These are phyloP conservation scores for Orbilia javanica DNA, from an alignment of 2,329 filamentous ascomycete genomes.

Conservation along the genomic window DNA sequence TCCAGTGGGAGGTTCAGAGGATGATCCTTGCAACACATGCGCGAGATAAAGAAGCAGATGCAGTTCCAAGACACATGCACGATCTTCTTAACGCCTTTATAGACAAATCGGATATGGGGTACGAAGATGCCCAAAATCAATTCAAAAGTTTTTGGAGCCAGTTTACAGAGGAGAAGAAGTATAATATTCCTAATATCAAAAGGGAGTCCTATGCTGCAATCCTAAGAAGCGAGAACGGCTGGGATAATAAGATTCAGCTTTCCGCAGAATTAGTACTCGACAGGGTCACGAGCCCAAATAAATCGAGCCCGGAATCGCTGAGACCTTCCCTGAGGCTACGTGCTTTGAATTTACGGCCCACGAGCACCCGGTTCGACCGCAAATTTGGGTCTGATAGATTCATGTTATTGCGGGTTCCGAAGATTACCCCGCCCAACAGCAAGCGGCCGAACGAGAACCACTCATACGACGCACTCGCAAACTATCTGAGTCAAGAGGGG, in stretches of 20 bases:
- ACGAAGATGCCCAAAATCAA: background rate
- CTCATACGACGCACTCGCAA: background rate
- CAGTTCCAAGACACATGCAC: background rate
- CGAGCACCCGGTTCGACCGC: constrained; percentile 11
- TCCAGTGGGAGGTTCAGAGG: constrained; percentile 35
- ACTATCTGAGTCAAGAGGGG: constrained; percentile 14
- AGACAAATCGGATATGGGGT: background rate
- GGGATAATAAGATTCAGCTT: constrained; percentile 37
- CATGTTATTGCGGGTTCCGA: constrained; percentile 16
- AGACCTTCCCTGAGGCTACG: constrained; percentile 19
- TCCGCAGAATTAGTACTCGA: constrained; percentile 26
- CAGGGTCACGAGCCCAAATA: background rate
- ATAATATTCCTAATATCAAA: background rate
- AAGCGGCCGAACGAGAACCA: background rate
- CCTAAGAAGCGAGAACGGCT: background rate
- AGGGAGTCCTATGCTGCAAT: constrained; percentile 8
- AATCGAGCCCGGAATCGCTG: background rate
- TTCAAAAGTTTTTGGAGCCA: background rate
- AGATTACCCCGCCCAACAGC: background rate
- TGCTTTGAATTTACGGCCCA: constrained; percentile 1
- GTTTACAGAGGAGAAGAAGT: constrained; percentile 2
- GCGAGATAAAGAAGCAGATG: background rate
- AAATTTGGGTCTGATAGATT: constrained; percentile 43
- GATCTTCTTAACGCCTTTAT: background rate
- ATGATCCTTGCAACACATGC: constrained; percentile 9